Base-by-base conservation (phyloP, 805 yeast genomes). In the Wickerhamiella shivajii region DNA sequence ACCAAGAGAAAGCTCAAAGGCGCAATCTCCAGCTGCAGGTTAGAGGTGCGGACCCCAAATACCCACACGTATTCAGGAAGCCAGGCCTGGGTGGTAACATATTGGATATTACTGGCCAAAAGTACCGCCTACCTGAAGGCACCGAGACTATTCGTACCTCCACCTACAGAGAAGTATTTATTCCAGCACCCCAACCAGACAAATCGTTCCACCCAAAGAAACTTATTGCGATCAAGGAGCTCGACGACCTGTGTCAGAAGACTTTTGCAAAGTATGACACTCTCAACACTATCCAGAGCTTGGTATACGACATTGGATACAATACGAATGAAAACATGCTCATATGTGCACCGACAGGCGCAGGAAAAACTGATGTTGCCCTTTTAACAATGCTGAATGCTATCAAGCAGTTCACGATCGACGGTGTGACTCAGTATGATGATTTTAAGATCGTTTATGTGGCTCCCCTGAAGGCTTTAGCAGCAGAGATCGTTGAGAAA, bases 261-360 rank as follows among this genome's bases (percentile, higher is more conserved):
- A 84, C 96, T 0, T 90, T 90, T 53, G 68, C 68, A 38, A 74
- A 75, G 19, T 90, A 90, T 53, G 63, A 69, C 38, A 67, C 78
- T 0, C 62, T 87, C 44, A 87, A 87, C 56, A 69, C 78, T 44
- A 78, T 90, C 67, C 98, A 87, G 56, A 77, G 93, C 12, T 61
- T 90, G 40, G 92, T 87, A 2, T 90, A 65, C 44, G 93, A 93
- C 0, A 81, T 85, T 10, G 97, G 94, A 0, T 90, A 87, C 52
- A 73, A 77, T 36, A 77, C 96, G 4, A 84, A 80, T 53, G 96
- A 87, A 47, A 87, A 87, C 49, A 80, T 90, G 94, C 60, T 85
- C 32, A 83, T 85, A 4, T 85, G 96, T 70, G 95, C 96, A 0
- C 96, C 96, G 1, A 85, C 96, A 0, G 96, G 96, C 65, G 94